phyloP scores from a whole-genome alignment of 768 basidiomycete genomes.

The Suillus ampliporus region DNA sequence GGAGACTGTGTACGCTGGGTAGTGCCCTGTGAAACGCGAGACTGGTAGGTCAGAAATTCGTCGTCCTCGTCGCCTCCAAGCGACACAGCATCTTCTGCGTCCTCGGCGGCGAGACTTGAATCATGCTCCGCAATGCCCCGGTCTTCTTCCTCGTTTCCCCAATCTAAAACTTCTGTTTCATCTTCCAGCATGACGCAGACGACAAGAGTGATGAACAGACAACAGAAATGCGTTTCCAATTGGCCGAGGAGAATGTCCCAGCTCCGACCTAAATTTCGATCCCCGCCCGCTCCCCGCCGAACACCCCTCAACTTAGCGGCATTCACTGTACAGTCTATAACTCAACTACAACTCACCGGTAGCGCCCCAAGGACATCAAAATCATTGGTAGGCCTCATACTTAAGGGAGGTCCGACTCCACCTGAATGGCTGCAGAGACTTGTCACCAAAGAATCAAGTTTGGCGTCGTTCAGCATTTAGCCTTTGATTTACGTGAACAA shows the following conservation, averaged over 20 bases:
- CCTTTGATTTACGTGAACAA: neutral
- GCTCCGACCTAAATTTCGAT: constrained; percentile 16
- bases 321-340: neutral
- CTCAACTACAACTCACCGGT: too few relatives aligned
- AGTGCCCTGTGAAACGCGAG: constrained; percentile 38
- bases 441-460: neutral
- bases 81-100: constrained; percentile 69
- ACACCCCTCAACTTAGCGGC: neutral
- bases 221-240: constrained; percentile 2
- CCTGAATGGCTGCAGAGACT: neutral
- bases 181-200: constrained; percentile 54
- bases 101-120: constrained; percentile 39
- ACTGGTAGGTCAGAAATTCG: constrained; percentile 54
- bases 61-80: constrained; percentile 77
- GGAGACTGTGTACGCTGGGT: constrained; percentile 22
- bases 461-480: neutral
- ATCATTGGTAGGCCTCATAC: neutral
- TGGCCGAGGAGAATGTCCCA: constrained; percentile 10
- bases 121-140: constrained; percentile 51
- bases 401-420: too few relatives aligned
- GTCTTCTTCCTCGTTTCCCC: constrained; percentile 61
- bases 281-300: constrained; percentile 12
- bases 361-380: neutral
- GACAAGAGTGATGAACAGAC: constrained; percentile 21
- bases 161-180: constrained; percentile 73